Evolutionary conservation across 768 basidiomycete genomes (phyloP), one percentile per base, ranked within the genome.

Genomic region (Auriscalpium vulgare): DNA sequence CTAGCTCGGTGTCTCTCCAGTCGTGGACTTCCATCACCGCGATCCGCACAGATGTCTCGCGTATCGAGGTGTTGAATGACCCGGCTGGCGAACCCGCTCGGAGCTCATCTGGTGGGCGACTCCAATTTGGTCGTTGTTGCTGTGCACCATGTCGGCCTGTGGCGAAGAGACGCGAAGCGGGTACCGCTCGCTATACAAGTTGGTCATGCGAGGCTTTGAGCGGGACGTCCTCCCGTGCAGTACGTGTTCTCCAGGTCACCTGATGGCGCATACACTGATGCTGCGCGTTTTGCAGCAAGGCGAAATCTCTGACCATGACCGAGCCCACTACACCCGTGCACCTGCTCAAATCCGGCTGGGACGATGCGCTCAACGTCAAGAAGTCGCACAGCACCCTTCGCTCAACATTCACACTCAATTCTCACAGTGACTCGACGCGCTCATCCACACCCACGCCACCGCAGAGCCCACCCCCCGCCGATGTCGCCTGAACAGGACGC

Each of bases 81-180:
- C n/a, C 36, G 38, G 19, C 3, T 57, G 35, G 52, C 47, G 35
- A 55, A 48, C 17, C 29, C 29, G 29, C 29, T 29, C 29, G 29
- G 37, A 62, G 49, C 54, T 62, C 16, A 46, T 60, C 16, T 62
- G 61, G 61, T 62, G 61, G 61, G 57, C 60, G 21, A 57, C 60
- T 23, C 61, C 61, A 3, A 14, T 57, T 10, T 62, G 56, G 59
- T 60, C 61, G 16, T 47, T 60, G 17, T 43, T 59, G 14, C 37
- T 62, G 21, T 60, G 53, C 46, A 21, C 47, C 36, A 21, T 62
- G 14, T 57, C 56, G 16, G 47, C 38, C 21, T 21, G 54, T 10
- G 56, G 59, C 11, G 56, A 55, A 45, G 61, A 62, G 46, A 61
- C 56, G 16, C 50, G 34, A 38, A 57, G 46, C 11, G 59, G 56